phyloP scores from a whole-genome alignment of 1,284 basidiomycete genomes.

The Sphagnurus paluster region DNA sequence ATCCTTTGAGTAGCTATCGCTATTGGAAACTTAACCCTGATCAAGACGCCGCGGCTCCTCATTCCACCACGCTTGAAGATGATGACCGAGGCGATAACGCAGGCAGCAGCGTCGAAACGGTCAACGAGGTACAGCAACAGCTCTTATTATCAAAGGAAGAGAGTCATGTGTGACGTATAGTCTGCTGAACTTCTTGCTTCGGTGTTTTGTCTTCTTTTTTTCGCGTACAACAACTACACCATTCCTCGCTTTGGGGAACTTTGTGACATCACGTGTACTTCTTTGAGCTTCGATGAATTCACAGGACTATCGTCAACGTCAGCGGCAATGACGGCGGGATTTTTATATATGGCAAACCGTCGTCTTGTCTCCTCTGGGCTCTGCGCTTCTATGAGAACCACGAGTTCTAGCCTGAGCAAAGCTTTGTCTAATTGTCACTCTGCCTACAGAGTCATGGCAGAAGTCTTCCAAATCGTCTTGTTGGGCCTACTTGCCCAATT shows the following conservation, averaged over 20 bases:
- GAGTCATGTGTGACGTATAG: constrained; percentile 3
- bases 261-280: too few species aligned
- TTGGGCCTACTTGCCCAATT: constrained; percentile 1
- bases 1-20: constrained; percentile 31
- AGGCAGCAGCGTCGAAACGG: neutral
- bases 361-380: neutral
- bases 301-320: too few species aligned
- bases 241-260: too few species aligned
- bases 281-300: too few species aligned
- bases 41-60: constrained; percentile 38
- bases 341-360: neutral
- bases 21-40: constrained; percentile 57
- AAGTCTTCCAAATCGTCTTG: constrained; percentile 2
- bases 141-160: constrained; percentile 4
- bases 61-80: constrained; percentile 3
- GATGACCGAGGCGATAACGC: constrained; percentile 23
- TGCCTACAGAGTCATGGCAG: neutral
- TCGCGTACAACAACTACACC: constrained; percentile 7
- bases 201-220: neutral
- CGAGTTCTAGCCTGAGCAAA: neutral
- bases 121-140: neutral
- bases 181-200: neutral
- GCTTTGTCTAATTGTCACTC: constrained; percentile 1
- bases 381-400: neutral
- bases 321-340: constrained; percentile 1